Evolutionary conservation across 2,329 filamentous ascomycete species (phyloP).

Genomic region (Exophiala xenobiotica): DNA sequence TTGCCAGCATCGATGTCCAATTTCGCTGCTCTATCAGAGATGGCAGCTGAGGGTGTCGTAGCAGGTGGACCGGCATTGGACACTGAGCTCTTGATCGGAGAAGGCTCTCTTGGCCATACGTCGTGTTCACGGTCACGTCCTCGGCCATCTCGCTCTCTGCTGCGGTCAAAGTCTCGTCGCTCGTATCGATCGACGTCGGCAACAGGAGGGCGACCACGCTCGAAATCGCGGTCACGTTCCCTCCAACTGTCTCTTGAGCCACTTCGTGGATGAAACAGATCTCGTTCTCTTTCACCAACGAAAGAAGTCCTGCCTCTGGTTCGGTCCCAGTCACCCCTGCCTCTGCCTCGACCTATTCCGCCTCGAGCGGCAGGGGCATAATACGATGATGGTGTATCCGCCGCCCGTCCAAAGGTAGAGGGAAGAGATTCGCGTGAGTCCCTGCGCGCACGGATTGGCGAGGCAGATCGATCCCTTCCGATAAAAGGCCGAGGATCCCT

Average conservation of each 20-base stretch:
- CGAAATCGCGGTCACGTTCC: conserved; percentile 44
- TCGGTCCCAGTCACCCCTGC: conserved; percentile 38
- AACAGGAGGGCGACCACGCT: conserved; percentile 38
- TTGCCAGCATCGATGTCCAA: conserved; percentile 21
- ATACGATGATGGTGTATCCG: conserved; percentile 39
- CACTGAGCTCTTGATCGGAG: conserved; percentile 33
- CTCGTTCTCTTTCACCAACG: conserved; percentile 45
- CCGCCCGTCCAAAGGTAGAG: conserved; percentile 38
- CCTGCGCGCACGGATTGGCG: conserved; percentile 44
- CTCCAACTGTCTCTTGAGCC: conserved; percentile 46
- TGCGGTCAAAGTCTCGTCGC: conserved; percentile 39
- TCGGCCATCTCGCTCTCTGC: conserved; percentile 34
- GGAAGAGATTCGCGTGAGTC: conserved; percentile 45
- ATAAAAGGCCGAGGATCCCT: conserved; percentile 46
- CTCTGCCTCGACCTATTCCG: conserved; percentile 43
- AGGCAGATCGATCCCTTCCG: conserved; percentile 46
- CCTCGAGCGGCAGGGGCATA: conserved; percentile 38
- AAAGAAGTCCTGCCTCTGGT: conserved; percentile 40
- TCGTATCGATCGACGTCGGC: conserved; percentile 33
- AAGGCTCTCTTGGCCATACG: conserved; percentile 41
- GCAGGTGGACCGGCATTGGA: conserved; percentile 12
- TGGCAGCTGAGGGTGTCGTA: conserved; percentile 15
- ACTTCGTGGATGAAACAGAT: conserved; percentile 44
- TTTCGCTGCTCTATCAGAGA: conserved; percentile 19
- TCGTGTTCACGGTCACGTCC: conserved; percentile 34